Percentiles rank a stretch among this genome's conserved stretches.
Conservation (phyloP, 2,329 filamentous ascomycete species). For the Claviceps fusiformis region DNA sequence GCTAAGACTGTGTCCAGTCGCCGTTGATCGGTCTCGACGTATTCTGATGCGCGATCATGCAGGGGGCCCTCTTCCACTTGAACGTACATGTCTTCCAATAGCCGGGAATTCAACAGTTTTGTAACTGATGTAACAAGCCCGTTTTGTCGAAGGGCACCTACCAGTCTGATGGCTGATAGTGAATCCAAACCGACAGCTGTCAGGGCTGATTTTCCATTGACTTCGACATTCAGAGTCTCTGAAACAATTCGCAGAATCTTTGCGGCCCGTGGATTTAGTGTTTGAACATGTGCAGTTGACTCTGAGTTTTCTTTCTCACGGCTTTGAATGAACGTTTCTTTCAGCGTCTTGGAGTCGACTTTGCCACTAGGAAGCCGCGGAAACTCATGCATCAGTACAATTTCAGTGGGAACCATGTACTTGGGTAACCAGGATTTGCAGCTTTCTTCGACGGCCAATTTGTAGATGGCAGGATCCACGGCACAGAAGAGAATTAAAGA, state of each 20-base stretch:
- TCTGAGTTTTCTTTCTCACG: conserved; percentile 6
- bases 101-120: conserved; percentile 45
- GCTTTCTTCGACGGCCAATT: conserved; percentile 35
- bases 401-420: conserved; percentile 71
- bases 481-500: conserved; percentile 65
- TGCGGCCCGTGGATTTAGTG: conserved; percentile 11
- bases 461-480: conserved; percentile 23
- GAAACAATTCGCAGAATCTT: conserved; percentile 28
- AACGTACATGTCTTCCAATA: conserved; percentile 19
- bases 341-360: conserved; percentile 54
- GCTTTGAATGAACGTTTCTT: conserved; percentile 29
- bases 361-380: conserved; percentile 76
- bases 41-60: neutral
- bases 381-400: conserved; percentile 50
- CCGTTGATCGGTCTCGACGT: neutral
- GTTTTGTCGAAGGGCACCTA: conserved; percentile 45
- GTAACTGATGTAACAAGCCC: conserved; percentile 44
- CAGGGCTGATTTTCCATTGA: conserved; percentile 29
- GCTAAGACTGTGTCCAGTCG: neutral
- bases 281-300: conserved; percentile 1
- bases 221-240: conserved; percentile 24
- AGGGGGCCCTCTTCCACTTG: neutral
- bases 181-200: conserved; percentile 52
- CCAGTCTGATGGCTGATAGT: conserved; percentile 32
- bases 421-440: conserved; percentile 66